Evolutionary conservation across 495 filamentous ascomycete species (phyloP), one percentile per base, ranked within the genome.

Genomic region (Neurospora sp.): DNA sequence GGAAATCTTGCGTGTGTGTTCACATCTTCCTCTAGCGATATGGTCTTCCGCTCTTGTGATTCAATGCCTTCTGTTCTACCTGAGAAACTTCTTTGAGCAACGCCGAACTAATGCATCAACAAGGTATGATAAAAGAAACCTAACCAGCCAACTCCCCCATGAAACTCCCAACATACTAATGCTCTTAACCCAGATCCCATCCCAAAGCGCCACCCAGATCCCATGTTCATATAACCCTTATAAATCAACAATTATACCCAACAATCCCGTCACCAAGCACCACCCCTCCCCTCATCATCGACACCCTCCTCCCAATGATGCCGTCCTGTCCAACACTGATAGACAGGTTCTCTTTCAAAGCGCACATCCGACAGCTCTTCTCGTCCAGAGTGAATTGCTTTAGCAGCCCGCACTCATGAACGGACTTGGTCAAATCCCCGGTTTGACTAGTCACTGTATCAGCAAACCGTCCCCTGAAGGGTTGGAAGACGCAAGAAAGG

Each of bases 261-360:
- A 85, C 80, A 39, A 86, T 85, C 8, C 84, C 84, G 65, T 86
- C 83, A 8, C 79, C 83, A 10, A 85, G 68, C 16, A 83, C 68
- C 44, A 78, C 74, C 2, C 40, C 73, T 3, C 72, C 74, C 18
- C 72, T 73, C 74, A 76, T 80, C 37, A 86, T 75, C 10, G 83
- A 84, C 18, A 86, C 82, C 27, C 83, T 76, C 59, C 84, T 78
- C 18, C 84, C 84, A 27, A 86, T 85, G 71, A 86, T 84, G 22
- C 84, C 84, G 12, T 82, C 77, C 8, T 74, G 69, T 3, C 84
- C 83, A 16, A 85, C 82, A 27, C 80, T 76, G 3, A 85, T 76
- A 42, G 79, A 80, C 40, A 85, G 73, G 1, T 81, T 79, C 38
- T 77, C 72, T 8, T 72, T 74, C 4, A 86, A 77, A 8, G 73